Evolutionary conservation across 176 grass and related monocot genomes (phyloP).

Genomic region (Poa annua): DNA sequence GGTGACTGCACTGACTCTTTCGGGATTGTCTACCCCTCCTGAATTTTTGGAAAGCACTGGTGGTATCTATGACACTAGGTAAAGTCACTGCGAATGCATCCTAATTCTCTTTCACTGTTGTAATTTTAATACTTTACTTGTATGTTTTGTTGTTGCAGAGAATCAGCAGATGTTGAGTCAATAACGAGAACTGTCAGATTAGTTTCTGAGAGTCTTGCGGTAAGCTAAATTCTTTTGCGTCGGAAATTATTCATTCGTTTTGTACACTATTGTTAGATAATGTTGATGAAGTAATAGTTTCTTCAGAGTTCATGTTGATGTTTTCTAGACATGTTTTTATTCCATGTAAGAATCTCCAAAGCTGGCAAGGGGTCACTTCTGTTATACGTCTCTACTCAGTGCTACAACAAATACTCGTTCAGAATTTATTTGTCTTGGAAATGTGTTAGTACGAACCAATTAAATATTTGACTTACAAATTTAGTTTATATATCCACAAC

Average conservation of each 20-base stretch:
- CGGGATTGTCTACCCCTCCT: constrained; percentile 74
- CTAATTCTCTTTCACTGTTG: constrained; percentile 9
- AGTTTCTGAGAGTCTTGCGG: constrained; percentile 90
- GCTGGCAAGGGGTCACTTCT: not conserved
- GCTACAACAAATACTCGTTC: not conserved
- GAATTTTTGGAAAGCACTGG: constrained; percentile 93
- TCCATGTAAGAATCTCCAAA: constrained; percentile 13
- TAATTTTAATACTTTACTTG: constrained; percentile 20
- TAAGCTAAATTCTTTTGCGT: constrained; percentile 55
- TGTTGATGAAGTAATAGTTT: not conserved
- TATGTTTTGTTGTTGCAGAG: constrained; percentile 51
- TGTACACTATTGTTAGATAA: constrained; percentile 7
- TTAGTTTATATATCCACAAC: not conserved
- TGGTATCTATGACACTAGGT: constrained; percentile 81
- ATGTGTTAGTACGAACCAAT: not conserved
- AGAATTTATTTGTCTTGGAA: constrained; percentile 1
- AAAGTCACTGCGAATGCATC: constrained; percentile 13
- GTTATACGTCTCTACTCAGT: not conserved
- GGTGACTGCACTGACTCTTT: constrained; percentile 92
- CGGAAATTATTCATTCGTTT: not conserved
- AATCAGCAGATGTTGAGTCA: constrained; percentile 68
- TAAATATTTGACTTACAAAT: not conserved
- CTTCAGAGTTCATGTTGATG: not conserved
- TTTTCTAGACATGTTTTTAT: not conserved
- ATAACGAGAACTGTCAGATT: constrained; percentile 80